Percentiles rank a stretch among this genome's conserved stretches.
These are phyloP conservation scores for Candida ulmi DNA, from an alignment of 805 yeast species.

Conservation along the genomic window DNA sequence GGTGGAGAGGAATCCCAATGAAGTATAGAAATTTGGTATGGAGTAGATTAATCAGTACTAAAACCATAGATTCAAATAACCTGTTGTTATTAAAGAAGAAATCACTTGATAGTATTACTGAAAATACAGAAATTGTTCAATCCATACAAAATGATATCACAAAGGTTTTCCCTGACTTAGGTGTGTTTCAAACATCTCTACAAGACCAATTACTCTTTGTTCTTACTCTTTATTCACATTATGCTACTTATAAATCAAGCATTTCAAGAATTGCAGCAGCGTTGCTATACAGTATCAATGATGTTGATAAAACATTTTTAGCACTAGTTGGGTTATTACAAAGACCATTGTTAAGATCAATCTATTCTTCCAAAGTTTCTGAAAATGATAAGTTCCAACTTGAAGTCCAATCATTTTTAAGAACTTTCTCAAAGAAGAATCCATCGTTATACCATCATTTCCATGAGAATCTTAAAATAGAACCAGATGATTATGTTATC, in stretches of 20 bases:
- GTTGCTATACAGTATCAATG: slow-evolving; percentile 31
- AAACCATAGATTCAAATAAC: slow-evolving; percentile 11
- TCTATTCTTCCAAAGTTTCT: slow-evolving; percentile 23
- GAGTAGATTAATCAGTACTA: slow-evolving; percentile 39
- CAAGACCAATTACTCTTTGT: slow-evolving; percentile 29
- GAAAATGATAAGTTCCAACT: slow-evolving; percentile 22
- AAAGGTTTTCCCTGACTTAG: slow-evolving; percentile 30
- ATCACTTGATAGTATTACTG: slow-evolving; percentile 3
- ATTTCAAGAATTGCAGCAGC: slow-evolving; percentile 36
- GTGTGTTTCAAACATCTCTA: slow-evolving; percentile 30
- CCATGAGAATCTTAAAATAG: slow-evolving; percentile 30
- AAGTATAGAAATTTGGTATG: slow-evolving; percentile 43
- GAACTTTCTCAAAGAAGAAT: slow-evolving; percentile 37
- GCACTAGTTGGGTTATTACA: slow-evolving; percentile 34
- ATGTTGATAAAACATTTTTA: slow-evolving; percentile 31
- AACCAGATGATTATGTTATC: slow-evolving; percentile 37
- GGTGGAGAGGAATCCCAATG: slow-evolving; percentile 59
- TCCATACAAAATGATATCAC: slow-evolving; percentile 20
- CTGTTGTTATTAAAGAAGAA: slow-evolving; percentile 4
- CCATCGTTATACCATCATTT: slow-evolving; percentile 48
- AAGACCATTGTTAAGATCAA: slow-evolving; percentile 27
- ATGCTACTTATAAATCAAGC: slow-evolving; percentile 29
- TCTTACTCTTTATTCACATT: slow-evolving; percentile 27
- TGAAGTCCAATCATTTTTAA: slow-evolving; percentile 41
- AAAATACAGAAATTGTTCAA: slow-evolving; percentile 4